Conservation (phyloP, 768 basidiomycete genomes). For the Punctularia strigosozonata region DNA sequence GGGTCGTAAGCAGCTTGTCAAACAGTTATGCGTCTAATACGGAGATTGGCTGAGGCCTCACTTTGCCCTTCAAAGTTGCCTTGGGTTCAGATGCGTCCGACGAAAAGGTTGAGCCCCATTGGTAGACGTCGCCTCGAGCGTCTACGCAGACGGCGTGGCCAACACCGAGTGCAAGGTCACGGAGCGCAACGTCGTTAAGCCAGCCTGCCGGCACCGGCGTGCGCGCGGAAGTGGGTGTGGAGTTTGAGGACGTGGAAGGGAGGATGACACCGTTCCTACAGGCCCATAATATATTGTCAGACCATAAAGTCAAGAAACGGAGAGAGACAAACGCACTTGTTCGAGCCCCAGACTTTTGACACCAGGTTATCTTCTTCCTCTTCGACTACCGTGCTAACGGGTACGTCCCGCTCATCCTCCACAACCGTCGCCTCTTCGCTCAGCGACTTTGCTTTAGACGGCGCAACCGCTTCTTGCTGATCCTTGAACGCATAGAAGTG, state of each 20-base stretch:
- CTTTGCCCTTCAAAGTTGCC: constrained; percentile 53
- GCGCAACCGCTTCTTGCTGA: too few relatives aligned
- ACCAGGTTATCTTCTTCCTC: constrained; percentile 26
- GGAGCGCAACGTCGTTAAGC: constrained; percentile 58
- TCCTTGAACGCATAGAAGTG: too few relatives aligned
- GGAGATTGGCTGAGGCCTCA: constrained; percentile 14
- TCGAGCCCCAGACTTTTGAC: constrained; percentile 66
- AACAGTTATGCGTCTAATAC: too few relatives aligned
- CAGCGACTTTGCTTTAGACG: too few relatives aligned
- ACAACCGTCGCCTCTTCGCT: too few relatives aligned
- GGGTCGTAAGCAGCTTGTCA: background rate
- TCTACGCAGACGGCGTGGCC: constrained; percentile 68
- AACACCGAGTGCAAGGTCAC: constrained; percentile 59
- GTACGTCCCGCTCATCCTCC: too few relatives aligned
- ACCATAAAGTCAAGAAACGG: background rate
- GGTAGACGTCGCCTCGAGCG: constrained; percentile 69
- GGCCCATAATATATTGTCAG: too few relatives aligned
- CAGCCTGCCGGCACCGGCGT: constrained; percentile 40
- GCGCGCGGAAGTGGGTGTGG: constrained; percentile 34
- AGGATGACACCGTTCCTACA: too few relatives aligned
- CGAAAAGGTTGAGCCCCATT: constrained; percentile 71
- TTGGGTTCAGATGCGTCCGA: constrained; percentile 19
- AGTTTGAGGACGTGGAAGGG: too few relatives aligned
- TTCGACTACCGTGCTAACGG: too few relatives aligned
- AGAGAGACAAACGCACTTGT: constrained; percentile 32